Base-by-base conservation (phyloP, 352 stramenopile genomes). In the Phytophthora pistaciae region DNA sequence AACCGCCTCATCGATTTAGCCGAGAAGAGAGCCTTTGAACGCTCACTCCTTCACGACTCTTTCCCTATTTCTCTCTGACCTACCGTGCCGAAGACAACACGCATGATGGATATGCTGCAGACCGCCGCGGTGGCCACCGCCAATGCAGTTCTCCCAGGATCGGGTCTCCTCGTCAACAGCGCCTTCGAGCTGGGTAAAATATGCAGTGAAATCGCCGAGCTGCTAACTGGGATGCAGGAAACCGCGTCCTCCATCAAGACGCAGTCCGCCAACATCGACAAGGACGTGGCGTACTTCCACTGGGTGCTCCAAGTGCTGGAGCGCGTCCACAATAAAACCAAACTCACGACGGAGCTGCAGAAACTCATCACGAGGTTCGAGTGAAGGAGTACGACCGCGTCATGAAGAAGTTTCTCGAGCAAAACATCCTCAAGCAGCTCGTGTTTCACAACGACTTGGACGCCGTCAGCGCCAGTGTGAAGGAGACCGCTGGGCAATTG, bases 351-450 rank as follows among this genome's bases (percentile, higher is more conserved):
- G 7, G 18, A 52, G 18, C 44, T 52, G 18, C 44, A 52, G 44
- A 52, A 52, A 52, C 7, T 52, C 7, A 52, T 52, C 44, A 52
- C n/a, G 18, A 52, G 18, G n/a, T 27, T 52, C 44, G 44, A 52
- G 44, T 52, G 13, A 25, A 52, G 7, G 44, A 27, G n/a, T 52
- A 52, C 44, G 44, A 52, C 18, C 44, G 44, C 44, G 44, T 52
- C 3, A 18, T 52, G 18, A 52, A 52, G 7, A 52, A 52, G 14
- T 52, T 52, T 25, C 8, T 25, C 0, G n/a, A 11, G 18, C 18
- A 52, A 16, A 52, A 52, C n/a, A 25, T 52, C 18, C 44, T 52
- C 44, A 52, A 52, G n/a, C 44, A 52, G 44, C 44, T 52, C n/a
- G 44, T 52, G 7, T 52, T 52, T 2, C 44, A 52, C 44, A 23